Evolutionary conservation across 2,329 filamentous ascomycete species (phyloP), one percentile per base, ranked within the genome.

Genomic region (Paecilomyces sp.): DNA sequence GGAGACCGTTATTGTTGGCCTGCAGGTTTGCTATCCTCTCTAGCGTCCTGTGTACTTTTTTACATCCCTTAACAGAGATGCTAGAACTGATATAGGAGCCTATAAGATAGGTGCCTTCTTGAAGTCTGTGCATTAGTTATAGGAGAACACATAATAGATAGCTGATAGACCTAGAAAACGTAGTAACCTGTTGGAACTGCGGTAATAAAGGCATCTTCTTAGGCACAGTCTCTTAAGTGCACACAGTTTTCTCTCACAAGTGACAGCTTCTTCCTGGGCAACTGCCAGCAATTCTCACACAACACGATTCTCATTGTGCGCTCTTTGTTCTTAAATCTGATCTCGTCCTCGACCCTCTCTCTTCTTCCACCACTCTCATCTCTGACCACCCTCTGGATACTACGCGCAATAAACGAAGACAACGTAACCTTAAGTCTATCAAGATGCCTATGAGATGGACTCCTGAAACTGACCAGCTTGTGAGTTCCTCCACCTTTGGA

Each of bases 381-480:
- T 59, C 34, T n/a, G 9, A 30, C 24, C 11, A 53, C 11, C 13
- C 51, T 25, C 51, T 53, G 15, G 13, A n/a, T 25, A 22, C 28
- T 47, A 50, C 13, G 31, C n/a, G 30, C 30, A 12, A 18, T 2
- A n/a, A 30, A 52, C 11, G 18, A 18, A 53, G 28, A 8, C 13
- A 2, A 5, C 15, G 11, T 4, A 8, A 2, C 7, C 51, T 25
- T 22, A 53, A 53, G 28, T 28, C 22, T 25, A 25, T 24, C 18
- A 30, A 4, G 2, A 76, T 76, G 73, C 72, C 73, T 18, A 63
- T 76, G 28, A 70, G 66, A 30, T 76, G 74, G 74, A 72, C 68
- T 24, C 62, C 72, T 0, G 72, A 74, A 12, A 71, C 67, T 13
- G 73, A 76, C 51, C 73, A 76, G 57, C 66, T 74, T 9, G 74